Percentiles rank a stretch among this genome's conserved stretches.
phyloP scores from a whole-genome alignment of 495 filamentous ascomycete species.

The Lasiosphaeris hirsuta region DNA sequence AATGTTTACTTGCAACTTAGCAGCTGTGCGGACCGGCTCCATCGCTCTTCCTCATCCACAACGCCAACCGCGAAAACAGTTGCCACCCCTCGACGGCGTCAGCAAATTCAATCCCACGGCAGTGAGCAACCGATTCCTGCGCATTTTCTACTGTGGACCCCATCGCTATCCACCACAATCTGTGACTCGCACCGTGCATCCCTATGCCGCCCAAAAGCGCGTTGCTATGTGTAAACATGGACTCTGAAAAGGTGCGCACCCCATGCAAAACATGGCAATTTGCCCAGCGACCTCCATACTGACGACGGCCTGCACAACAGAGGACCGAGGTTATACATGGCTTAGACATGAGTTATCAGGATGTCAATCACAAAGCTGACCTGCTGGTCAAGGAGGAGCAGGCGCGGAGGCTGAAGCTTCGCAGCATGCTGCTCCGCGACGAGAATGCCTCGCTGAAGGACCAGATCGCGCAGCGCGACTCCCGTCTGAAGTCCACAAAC shows the following conservation, averaged over 20 bases:
- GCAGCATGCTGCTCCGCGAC: conserved; percentile 64
- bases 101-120: neutral
- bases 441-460: conserved; percentile 53
- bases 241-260: conserved; percentile 37
- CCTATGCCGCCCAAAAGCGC: conserved; percentile 30
- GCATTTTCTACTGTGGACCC: neutral
- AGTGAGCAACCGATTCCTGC: neutral
- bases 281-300: neutral
- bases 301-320: conserved; percentile 13
- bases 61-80: neutral
- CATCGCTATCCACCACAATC: neutral
- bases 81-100: neutral
- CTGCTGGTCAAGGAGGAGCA: conserved; percentile 66
- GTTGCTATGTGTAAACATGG: conserved; percentile 40
- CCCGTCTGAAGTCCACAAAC: conserved; percentile 57
- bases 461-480: conserved; percentile 43
- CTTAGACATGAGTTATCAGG: conserved; percentile 66
- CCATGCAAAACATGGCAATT: conserved; percentile 7
- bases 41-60: conserved; percentile 12
- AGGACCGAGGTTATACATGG: conserved; percentile 36
- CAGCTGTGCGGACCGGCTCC: neutral
- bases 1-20: conserved; percentile 30
- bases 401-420: conserved; percentile 59
- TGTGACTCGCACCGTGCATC: conserved; percentile 6
- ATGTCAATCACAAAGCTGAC: conserved; percentile 53